A percentile compares a stretch with the other conserved stretches of the same genome.
phyloP scores from a whole-genome alignment of 139 green algal genomes.

The Coelastrella sp. region DNA sequence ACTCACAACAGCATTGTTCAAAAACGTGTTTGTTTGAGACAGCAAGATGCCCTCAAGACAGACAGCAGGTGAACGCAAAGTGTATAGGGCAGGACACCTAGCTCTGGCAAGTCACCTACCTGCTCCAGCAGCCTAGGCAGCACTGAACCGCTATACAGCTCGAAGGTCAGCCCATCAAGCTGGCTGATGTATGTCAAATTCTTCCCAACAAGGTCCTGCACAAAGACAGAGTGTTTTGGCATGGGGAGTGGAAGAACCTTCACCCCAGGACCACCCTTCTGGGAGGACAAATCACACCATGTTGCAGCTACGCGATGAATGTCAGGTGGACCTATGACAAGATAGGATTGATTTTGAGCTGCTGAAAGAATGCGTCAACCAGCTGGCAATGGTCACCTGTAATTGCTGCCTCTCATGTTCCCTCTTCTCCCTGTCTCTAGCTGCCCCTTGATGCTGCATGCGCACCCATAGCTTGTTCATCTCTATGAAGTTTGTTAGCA shows the following conservation, averaged over 20 bases:
- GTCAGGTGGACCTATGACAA: no score
- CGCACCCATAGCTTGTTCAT: constrained; percentile 99
- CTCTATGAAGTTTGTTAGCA: constrained; percentile 98
- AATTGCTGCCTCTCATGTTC: constrained; percentile 94
- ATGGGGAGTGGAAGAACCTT: not conserved
- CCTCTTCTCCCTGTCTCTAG: constrained; percentile 69
- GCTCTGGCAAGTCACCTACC: constrained; percentile 5
- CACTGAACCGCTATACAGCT: constrained; percentile 85
- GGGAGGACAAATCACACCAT: not conserved
- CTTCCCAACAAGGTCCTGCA: constrained; percentile 94
- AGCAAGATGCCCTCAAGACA: no score
- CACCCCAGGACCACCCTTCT: not conserved
- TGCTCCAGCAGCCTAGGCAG: constrained; percentile 49
- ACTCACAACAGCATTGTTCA: no score
- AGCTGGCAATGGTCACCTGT: constrained; percentile 45
- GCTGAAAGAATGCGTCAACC: not conserved
- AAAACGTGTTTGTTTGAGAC: no score
- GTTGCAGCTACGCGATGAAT: no score
- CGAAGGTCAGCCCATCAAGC: constrained; percentile 93
- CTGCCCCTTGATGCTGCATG: constrained; percentile 67
- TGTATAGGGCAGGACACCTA: no score
- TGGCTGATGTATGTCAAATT: constrained; percentile 96
- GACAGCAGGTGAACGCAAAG: no score
- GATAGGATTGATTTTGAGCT: not conserved
- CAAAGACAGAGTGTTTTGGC: not conserved